Evolutionary conservation across 78 protist species (phyloP).

Genomic region (Blattamonas nauphoetae): DNA sequence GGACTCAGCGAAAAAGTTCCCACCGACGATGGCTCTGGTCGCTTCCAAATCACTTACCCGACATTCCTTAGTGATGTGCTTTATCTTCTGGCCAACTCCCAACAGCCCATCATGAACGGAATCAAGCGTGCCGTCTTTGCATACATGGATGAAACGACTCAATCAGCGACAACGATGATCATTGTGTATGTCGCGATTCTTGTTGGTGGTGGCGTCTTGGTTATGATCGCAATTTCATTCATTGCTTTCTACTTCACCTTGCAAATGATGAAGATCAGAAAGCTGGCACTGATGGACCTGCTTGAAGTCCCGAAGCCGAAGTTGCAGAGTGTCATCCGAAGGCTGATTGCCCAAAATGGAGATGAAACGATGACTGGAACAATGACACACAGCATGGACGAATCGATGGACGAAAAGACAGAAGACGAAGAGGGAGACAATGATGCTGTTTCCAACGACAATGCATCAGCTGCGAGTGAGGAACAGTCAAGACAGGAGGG

Average conservation of each 20-base stretch:
- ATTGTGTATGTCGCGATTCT: not conserved
- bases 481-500: no score
- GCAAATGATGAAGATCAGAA: not conserved
- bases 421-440: no score
- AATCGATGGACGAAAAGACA: no score
- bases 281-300: not conserved
- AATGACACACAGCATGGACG: no score
- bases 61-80: not conserved
- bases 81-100: not conserved
- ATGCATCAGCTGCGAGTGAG: no score
- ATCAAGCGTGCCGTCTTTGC: not conserved
- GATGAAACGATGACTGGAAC: no score
- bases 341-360: not conserved
- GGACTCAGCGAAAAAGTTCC: no score
- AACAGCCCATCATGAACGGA: not conserved
- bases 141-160: not conserved
- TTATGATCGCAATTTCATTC: not conserved
- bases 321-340: not conserved
- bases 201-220: not conserved
- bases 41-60: no score
- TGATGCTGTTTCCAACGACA: no score
- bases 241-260: not conserved
- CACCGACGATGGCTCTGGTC: no score
- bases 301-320: not conserved
- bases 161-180: not conserved